A percentile compares a stretch with the other conserved stretches of the same genome.
Conservation (phyloP, 2,329 filamentous ascomycete species). For the Clonostachys rosea region DNA sequence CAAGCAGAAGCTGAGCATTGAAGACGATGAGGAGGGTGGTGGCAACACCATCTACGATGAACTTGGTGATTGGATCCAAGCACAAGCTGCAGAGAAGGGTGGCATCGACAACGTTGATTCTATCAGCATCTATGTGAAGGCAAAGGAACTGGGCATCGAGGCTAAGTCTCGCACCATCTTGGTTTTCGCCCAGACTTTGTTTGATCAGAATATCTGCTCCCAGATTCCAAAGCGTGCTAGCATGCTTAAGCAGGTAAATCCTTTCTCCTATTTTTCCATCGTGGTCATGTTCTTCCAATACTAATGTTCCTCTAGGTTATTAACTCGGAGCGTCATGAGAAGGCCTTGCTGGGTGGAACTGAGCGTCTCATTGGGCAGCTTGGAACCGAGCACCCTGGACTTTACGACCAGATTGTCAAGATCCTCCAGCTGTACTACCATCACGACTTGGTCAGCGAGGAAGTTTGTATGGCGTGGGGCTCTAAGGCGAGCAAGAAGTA, state of each 20-base stretch:
- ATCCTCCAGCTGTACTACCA: constrained; percentile 90
- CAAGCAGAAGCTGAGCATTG: constrained; percentile 84
- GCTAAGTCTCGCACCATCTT: constrained; percentile 88
- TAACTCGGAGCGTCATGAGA: constrained; percentile 89
- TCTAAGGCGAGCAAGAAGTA: constrained; percentile 98
- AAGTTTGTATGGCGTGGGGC: constrained; percentile 86
- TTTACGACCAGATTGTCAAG: constrained; percentile 72
- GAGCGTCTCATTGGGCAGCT: constrained; percentile 79
- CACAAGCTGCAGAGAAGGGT: constrained; percentile 66
- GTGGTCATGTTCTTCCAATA: constrained; percentile 16
- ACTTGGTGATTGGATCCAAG: constrained; percentile 88
- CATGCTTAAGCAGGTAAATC: constrained; percentile 80
- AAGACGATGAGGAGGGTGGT: constrained; percentile 71
- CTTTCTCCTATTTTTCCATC: not conserved
- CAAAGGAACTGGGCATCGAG: constrained; percentile 93
- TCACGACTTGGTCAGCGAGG: constrained; percentile 83
- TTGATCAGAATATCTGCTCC: constrained; percentile 82
- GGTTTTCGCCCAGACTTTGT: constrained; percentile 89
- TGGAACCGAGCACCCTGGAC: constrained; percentile 72
- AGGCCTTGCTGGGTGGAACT: constrained; percentile 89
- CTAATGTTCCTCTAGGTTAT: constrained; percentile 51
- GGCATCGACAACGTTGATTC: constrained; percentile 77
- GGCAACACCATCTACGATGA: constrained; percentile 79
- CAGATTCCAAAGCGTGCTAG: constrained; percentile 80
- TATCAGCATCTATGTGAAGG: constrained; percentile 91